Evolutionary conservation across 805 yeast genomes (phyloP).

Genomic region (Hanseniaspora lindneri): DNA sequence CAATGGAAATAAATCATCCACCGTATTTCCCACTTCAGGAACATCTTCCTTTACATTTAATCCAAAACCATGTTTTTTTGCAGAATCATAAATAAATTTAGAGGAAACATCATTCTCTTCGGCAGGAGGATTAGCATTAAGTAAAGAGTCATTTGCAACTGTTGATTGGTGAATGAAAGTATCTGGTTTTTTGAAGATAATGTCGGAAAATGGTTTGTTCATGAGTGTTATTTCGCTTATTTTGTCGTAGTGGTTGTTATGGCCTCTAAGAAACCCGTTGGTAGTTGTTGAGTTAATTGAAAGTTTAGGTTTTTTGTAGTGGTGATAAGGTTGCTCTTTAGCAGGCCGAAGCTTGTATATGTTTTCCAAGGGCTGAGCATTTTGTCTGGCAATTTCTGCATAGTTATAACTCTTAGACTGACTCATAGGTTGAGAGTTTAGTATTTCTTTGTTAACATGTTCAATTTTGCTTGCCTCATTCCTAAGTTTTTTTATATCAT

Average conservation of each 20-base stretch:
- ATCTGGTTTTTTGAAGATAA: background rate
- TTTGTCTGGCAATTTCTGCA: background rate
- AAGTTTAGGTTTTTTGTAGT: background rate
- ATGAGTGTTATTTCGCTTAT: background rate
- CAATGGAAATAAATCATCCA: background rate
- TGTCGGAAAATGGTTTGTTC: slow-evolving; percentile 4
- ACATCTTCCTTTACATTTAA: background rate
- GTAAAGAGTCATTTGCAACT: background rate
- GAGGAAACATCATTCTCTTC: background rate
- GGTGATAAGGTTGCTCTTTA: background rate
- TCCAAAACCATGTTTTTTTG: slow-evolving; percentile 15
- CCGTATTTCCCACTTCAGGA: background rate
- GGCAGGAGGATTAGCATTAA: background rate
- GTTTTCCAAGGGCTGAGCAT: background rate
- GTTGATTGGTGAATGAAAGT: background rate
- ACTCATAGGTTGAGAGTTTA: background rate
- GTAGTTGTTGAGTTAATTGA: background rate
- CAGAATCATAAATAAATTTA: slow-evolving; percentile 5
- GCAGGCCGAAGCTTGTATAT: background rate
- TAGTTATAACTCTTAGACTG: background rate
- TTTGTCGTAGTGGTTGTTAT: slow-evolving; percentile 4
- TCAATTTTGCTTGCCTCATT: too few species aligned
- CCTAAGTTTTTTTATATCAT: background rate
- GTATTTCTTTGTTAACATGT: too few species aligned
- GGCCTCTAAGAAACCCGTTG: background rate